A percentile compares a stretch with the other conserved stretches of the same genome.
Evolutionary conservation across 2,329 filamentous ascomycete species (phyloP).

Genomic region (Fusarium temperatum): DNA sequence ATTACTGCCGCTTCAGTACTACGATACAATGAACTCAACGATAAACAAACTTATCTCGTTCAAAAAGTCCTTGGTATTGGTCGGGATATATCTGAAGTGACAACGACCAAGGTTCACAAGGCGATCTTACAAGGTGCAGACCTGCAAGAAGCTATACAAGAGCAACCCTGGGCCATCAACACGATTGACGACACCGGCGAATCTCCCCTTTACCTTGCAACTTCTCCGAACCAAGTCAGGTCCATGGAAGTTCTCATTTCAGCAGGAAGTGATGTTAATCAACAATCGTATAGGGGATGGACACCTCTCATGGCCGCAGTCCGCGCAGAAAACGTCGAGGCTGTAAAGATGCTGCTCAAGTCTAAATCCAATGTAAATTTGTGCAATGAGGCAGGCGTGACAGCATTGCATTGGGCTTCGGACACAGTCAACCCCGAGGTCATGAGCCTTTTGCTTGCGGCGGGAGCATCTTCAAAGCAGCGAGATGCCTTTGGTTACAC

Average conservation of each 20-base stretch:
- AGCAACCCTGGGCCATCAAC: conserved; percentile 17
- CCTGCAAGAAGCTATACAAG: neutral
- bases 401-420: neutral
- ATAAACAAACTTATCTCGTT: neutral
- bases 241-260: conserved; percentile 1
- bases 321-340: accelerated
- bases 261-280: conserved; percentile 13
- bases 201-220: neutral
- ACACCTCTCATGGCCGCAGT: conserved; percentile 5
- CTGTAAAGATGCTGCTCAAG: neutral
- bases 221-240: accelerated
- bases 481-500: accelerated
- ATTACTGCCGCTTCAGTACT: accelerated
- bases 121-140: neutral
- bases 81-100: neutral
- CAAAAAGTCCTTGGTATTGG: neutral
- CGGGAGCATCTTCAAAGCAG: conserved; percentile 4
- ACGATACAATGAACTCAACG: accelerated
- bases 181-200: neutral
- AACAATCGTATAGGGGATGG: accelerated
- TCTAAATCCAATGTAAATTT: neutral
- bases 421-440: accelerated
- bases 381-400: accelerated
- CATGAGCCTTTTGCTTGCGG: neutral
- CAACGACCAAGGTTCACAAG: neutral